Evolutionary conservation across 192 early-diverging fungal species (phyloP), one percentile per base, ranked within the genome.

Genomic region (Jimgerdemannia flammicorona): DNA sequence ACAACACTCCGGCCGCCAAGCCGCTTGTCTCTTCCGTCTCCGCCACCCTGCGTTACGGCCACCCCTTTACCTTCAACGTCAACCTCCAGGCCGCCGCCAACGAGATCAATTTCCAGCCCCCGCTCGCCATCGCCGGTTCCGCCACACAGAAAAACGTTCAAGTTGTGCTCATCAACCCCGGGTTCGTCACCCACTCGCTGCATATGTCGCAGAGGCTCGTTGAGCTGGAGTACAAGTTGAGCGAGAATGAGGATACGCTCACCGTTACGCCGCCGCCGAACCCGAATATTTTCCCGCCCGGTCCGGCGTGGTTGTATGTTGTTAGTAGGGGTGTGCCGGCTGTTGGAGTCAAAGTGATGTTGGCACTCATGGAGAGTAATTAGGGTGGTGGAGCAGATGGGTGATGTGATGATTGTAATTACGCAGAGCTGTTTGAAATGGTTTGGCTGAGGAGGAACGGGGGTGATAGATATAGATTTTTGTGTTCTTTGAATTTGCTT

Each of bases 161-260:
- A 4, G 85, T 88, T 44, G 80, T 80, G 59, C 44, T 89, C 40
- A 75, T 85, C n/a, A 76, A 83, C 44, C 75, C 70, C 20, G 87
- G 86, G 10, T 87, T 88, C 71, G 83, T 80, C 41, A 89, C 86
- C 7, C 87, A 89, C 69, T 85, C 85, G 18, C 79, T 83, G 72
- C 84, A 87, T 67, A 88, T 88, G 85, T 84, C 81, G 8, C 86
- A 88, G 69, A 79, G 87, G 17, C 84, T 82, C 75, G 86, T 81
- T 29, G 81, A 81, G 71, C 59, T 87, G 19, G 19, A 40, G 44
- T 64, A 74, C 66, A 4, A 68, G 49, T 40, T 76, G 19, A 11
- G 75, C 40, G 43, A 76, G 41, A 73, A 77, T 81, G 42, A 40
- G 3, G 64, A 73, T 77, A 72, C 11, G 59, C 65, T 78, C 43